Conservation (phyloP, 257 asterid species). For the Rehmannia glutinosa region DNA sequence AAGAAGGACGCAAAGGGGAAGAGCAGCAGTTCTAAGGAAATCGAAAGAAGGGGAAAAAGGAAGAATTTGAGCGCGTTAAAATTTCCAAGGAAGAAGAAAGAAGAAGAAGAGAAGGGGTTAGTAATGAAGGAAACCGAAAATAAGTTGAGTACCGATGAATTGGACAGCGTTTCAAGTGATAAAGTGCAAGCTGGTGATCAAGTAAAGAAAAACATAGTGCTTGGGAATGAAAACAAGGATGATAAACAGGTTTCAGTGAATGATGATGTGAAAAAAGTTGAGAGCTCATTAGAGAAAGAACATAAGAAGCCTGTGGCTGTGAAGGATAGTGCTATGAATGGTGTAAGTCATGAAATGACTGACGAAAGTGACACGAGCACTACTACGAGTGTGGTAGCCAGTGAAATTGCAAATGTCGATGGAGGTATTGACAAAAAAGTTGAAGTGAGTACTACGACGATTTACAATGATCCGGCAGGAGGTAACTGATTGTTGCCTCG, state of each 20-base stretch:
- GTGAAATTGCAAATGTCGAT: not conserved
- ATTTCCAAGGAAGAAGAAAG: conserved; percentile 15
- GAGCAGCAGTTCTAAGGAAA: too few species aligned
- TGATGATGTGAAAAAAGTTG: not conserved
- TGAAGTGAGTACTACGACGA: not conserved
- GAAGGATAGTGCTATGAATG: not conserved
- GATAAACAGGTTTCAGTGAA: too few species aligned
- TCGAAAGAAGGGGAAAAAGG: conserved; percentile 2
- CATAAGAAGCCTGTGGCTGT: not conserved
- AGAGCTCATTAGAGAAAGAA: not conserved
- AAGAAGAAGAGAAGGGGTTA: not conserved
- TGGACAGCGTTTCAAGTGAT: conserved; percentile 7
- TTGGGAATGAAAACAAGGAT: not conserved
- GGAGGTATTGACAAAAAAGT: not conserved
- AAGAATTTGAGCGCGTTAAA: not conserved
- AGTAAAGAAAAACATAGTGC: not conserved
- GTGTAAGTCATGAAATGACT: not conserved
- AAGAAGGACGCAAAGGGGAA: conserved; percentile 16
- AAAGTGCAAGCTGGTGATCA: conserved; percentile 7
- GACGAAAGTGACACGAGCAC: not conserved
- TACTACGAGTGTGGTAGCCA: not conserved
- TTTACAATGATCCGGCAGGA: not conserved
- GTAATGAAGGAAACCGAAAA: not conserved
- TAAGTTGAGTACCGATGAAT: not conserved
- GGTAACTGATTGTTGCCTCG: not conserved